These are phyloP conservation scores for Nitzschia sp. DNA, from an alignment of 108 stramenopile species.

Conservation along the genomic window DNA sequence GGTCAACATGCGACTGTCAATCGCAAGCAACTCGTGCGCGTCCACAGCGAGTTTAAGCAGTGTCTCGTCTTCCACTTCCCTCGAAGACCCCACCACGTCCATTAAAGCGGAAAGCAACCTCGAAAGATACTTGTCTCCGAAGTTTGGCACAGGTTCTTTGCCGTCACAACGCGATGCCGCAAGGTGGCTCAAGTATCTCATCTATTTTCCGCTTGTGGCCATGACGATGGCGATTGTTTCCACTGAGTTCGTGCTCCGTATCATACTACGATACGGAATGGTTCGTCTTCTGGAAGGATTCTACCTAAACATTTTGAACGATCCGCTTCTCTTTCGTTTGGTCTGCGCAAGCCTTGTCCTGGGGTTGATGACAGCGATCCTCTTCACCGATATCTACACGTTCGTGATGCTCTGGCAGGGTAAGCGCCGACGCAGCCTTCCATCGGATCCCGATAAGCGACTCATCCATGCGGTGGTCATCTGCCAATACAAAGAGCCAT, in stretches of 20 bases:
- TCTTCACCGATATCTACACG: slow-evolving; percentile 11
- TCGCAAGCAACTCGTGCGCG: background rate
- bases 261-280: background rate
- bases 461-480: slow-evolving; percentile 21
- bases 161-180: slow-evolving; percentile 9
- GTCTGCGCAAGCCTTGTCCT: background rate
- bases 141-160: slow-evolving; percentile 1
- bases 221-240: background rate
- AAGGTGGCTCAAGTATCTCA: slow-evolving; percentile 25
- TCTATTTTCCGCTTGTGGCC: background rate
- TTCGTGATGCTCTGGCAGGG: slow-evolving; percentile 10
- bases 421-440: slow-evolving; percentile 13
- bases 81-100: background rate
- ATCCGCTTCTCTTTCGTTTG: background rate
- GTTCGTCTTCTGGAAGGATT: background rate
- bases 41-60: slow-evolving; percentile 1
- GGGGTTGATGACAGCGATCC: background rate
- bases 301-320: background rate
- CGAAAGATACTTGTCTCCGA: slow-evolving; percentile 5
- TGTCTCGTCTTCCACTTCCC: background rate
- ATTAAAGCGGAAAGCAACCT: background rate
- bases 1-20: too few species aligned
- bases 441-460: slow-evolving; percentile 9
- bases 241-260: slow-evolving; percentile 1
- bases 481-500: slow-evolving; percentile 21